Conservation (phyloP, 495 filamentous ascomycete species). For the Pyrenula aspistea region DNA sequence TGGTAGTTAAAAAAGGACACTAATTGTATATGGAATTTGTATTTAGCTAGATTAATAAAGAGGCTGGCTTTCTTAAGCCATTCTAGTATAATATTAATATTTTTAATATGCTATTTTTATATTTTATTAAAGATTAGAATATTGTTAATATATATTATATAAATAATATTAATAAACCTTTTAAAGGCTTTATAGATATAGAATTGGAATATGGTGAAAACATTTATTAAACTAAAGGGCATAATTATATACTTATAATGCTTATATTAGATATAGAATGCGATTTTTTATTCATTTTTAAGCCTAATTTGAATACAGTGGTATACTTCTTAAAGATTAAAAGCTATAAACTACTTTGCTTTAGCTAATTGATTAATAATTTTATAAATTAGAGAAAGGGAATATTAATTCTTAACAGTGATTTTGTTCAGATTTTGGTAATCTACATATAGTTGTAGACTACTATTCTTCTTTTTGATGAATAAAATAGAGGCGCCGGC, state of each 20-base stretch:
- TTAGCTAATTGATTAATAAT: slow-evolving; percentile 2
- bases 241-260: slow-evolving; percentile 9
- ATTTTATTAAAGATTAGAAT: not conserved
- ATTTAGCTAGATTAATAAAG: slow-evolving; percentile 1
- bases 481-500: slow-evolving; percentile 1
- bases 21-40: slow-evolving; percentile 1
- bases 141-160: slow-evolving; percentile 1
- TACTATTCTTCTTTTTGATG: not conserved
- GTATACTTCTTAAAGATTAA: slow-evolving; percentile 1
- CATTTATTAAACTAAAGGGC: slow-evolving; percentile 6
- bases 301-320: not conserved
- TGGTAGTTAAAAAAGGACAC: slow-evolving; percentile 4
- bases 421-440: slow-evolving; percentile 1
- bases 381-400: slow-evolving; percentile 4
- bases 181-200: slow-evolving; percentile 1
- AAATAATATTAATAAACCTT: not conserved
- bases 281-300: slow-evolving; percentile 3
- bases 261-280: slow-evolving; percentile 3
- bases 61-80: no score
- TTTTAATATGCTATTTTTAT: not conserved
- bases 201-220: slow-evolving; percentile 3
- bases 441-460: not conserved
- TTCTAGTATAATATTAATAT: slow-evolving; percentile 1
- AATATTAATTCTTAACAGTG: slow-evolving; percentile 7
- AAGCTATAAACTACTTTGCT: slow-evolving; percentile 1